Conservation (phyloP, 2,329 filamentous ascomycete species). For the Alternaria viburni region DNA sequence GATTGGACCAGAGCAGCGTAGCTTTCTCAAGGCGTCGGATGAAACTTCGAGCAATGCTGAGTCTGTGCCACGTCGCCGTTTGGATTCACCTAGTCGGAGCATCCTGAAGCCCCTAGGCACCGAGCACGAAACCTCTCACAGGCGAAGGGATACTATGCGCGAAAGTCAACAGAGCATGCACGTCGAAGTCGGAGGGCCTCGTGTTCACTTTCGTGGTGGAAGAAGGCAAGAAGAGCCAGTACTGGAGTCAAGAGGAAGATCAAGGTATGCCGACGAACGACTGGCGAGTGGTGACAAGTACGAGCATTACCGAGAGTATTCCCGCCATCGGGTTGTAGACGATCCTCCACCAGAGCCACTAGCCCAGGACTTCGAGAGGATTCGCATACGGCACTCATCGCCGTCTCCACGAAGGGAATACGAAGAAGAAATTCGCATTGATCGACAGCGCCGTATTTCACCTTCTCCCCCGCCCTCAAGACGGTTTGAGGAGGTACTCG, state of each 20-base stretch:
- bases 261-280: conserved; percentile 12
- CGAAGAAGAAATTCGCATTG: conserved; percentile 28
- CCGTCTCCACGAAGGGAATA: conserved; percentile 14
- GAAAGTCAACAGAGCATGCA: conserved; percentile 35
- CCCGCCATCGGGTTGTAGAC: conserved; percentile 19
- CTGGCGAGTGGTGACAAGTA: conserved; percentile 9
- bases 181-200: conserved; percentile 38
- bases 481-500: conserved; percentile 17
- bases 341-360: conserved; percentile 17
- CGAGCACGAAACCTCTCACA: conserved; percentile 24
- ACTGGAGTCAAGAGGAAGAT: not conserved
- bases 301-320: conserved; percentile 18
- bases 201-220: conserved; percentile 38
- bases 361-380: conserved; percentile 22
- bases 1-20: conserved; percentile 27
- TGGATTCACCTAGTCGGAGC: conserved; percentile 24
- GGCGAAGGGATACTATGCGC: conserved; percentile 20
- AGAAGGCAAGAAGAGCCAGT: conserved; percentile 1
- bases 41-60: conserved; percentile 23
- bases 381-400: conserved; percentile 23
- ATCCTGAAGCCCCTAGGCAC: conserved; percentile 32
- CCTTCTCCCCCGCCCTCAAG: conserved; percentile 12
- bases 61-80: conserved; percentile 6
- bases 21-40: conserved; percentile 21
- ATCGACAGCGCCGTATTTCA: conserved; percentile 23